Evolutionary conservation across 139 green algal species (phyloP).

Genomic region (Chlamydomonas urium): DNA sequence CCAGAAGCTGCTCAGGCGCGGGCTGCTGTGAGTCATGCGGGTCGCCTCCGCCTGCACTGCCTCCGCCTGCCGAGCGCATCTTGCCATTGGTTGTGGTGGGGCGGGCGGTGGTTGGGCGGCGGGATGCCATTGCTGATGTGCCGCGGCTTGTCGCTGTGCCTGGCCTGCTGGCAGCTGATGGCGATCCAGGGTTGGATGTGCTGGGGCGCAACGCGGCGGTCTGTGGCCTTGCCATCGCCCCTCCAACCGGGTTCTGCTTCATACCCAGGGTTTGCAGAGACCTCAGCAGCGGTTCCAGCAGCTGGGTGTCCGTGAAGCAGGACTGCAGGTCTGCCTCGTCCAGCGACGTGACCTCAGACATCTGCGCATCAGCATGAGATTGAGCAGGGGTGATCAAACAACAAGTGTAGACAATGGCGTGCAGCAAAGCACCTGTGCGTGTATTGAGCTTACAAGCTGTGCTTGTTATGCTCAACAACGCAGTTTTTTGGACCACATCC

Average conservation of each 20-base stretch:
- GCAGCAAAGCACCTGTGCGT: neutral
- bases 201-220: no score
- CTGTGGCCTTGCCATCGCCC: no score
- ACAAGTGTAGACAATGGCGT: neutral
- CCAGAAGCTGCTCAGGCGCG: neutral
- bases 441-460: neutral
- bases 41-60: no score
- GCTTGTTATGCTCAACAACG: neutral
- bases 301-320: conserved; percentile 6
- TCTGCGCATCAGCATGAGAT: neutral
- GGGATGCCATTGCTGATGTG: no score
- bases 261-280: conserved; percentile 3
- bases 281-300: conserved; percentile 8
- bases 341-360: conserved; percentile 3
- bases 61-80: no score
- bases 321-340: neutral
- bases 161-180: no score
- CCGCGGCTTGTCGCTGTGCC: no score
- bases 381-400: neutral
- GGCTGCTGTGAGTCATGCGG: neutral
- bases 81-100: no score
- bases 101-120: no score
- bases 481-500: neutral
- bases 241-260: no score
- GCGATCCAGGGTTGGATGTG: no score